Percentiles rank a stretch among this genome's conserved stretches.
Conservation (phyloP, 345 rosid genomes). For the Eucalyptus sideroxylon region DNA sequence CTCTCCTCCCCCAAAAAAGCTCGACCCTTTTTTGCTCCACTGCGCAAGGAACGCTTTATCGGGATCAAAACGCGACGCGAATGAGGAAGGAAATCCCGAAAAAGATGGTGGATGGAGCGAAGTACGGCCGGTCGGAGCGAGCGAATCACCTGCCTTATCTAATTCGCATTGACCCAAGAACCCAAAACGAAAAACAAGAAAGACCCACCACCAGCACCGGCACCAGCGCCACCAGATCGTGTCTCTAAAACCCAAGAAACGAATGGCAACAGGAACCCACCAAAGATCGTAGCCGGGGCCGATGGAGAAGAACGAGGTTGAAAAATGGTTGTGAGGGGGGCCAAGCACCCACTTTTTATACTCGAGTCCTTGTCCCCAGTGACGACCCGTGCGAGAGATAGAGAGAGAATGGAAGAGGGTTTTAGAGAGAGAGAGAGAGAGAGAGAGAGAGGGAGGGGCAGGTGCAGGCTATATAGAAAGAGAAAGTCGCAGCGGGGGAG, state of each 20-base stretch:
- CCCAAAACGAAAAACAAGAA: slow-evolving; percentile 5
- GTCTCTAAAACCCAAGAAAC: background rate
- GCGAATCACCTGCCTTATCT: slow-evolving; percentile 24
- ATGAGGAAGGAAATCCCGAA: background rate
- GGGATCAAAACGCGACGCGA: background rate
- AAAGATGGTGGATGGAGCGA: background rate
- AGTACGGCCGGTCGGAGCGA: background rate
- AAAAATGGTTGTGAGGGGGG: too few species aligned
- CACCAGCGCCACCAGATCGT: background rate
- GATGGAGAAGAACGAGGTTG: background rate
- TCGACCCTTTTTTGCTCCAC: background rate
- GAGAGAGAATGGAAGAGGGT: background rate
- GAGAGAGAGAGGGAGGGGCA: background rate
- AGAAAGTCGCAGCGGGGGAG: background rate
- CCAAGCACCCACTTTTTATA: background rate
- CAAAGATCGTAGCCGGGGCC: background rate
- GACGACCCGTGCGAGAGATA: background rate
- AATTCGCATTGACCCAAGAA: slow-evolving; percentile 1
- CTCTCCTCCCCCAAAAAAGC: background rate
- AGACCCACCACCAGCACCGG: background rate
- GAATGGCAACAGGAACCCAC: background rate
- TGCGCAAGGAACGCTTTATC: background rate
- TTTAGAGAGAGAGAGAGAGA: background rate
- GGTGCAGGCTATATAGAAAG: background rate
- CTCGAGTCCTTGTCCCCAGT: background rate